Evolutionary conservation across 768 basidiomycete genomes (phyloP).

Genomic region (Trichaptum fuscoviolaceum): DNA sequence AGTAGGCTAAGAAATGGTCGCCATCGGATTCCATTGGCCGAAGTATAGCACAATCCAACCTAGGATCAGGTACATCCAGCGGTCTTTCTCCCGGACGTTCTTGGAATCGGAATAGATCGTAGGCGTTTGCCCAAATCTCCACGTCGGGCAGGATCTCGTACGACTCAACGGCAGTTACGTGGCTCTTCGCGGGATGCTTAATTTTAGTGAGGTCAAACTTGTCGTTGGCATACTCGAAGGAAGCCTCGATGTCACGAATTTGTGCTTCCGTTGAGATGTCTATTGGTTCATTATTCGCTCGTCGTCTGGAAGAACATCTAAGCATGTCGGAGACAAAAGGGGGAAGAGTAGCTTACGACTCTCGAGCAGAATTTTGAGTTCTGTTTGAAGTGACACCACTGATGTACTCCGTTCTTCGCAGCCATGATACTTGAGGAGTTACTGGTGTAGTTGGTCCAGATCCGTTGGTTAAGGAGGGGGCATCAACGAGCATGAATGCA

Average conservation of each 20-base stretch:
- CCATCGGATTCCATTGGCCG: conserved; percentile 86
- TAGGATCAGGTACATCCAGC: conserved; percentile 69
- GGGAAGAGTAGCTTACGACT: not conserved
- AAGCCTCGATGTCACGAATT: conserved; percentile 71
- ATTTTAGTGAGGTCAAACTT: conserved; percentile 54
- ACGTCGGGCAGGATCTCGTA: conserved; percentile 82
- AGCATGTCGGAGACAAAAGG: not conserved
- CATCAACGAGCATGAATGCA: conserved; percentile 68
- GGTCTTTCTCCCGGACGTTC: conserved; percentile 80
- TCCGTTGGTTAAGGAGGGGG: conserved; percentile 33
- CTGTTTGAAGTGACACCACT: conserved; percentile 53
- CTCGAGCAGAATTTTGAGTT: conserved; percentile 23
- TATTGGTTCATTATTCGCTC: conserved; percentile 35
- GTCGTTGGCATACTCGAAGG: conserved; percentile 52
- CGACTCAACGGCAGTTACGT: conserved; percentile 70
- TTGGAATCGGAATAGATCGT: conserved; percentile 81
- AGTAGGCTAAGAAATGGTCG: conserved; percentile 83
- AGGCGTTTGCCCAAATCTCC: conserved; percentile 85
- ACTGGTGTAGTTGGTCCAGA: conserved; percentile 40
- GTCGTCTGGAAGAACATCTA: not conserved
- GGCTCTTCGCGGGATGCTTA: conserved; percentile 74
- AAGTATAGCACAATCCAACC: conserved; percentile 79
- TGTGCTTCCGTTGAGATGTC: conserved; percentile 75
- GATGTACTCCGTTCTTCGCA: conserved; percentile 89
- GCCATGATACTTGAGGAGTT: conserved; percentile 75